A percentile compares a stretch with the other conserved stretches of the same genome.
phyloP scores from a whole-genome alignment of 805 yeast species.

The Komagataella populi region DNA sequence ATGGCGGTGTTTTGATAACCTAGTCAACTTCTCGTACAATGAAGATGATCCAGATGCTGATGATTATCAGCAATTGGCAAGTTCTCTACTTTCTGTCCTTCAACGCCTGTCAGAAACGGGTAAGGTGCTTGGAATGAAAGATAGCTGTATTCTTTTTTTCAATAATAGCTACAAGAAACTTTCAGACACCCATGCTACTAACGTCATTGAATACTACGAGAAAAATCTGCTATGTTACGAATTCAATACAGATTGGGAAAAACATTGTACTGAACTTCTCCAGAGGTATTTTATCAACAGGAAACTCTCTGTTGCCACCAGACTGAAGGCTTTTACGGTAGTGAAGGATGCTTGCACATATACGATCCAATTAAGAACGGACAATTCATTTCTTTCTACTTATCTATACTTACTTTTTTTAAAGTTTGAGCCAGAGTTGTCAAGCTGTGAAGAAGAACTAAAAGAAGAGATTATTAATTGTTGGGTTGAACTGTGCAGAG shows the following conservation, averaged over 20 bases:
- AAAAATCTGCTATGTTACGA: constrained; percentile 41
- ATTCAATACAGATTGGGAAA: constrained; percentile 35
- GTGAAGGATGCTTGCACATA: constrained; percentile 12
- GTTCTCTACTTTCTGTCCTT: neutral
- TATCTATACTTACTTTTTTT: constrained; percentile 4
- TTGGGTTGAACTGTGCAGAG: neutral
- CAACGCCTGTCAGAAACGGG: constrained; percentile 1
- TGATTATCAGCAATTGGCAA: neutral
- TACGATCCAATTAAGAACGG: constrained; percentile 5
- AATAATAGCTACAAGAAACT: constrained; percentile 8
- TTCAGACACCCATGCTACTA: constrained; percentile 10
- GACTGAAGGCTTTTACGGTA: constrained; percentile 17
- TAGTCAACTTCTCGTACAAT: neutral
- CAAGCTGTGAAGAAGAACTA: neutral
- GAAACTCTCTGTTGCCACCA: constrained; percentile 11
- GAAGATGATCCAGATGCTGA: neutral
- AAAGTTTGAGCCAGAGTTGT: constrained; percentile 8
- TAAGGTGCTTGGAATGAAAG: constrained; percentile 3
- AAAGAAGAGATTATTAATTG: neutral
- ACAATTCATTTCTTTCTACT: neutral
- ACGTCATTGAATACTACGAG: constrained; percentile 32
- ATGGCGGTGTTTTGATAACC: neutral
- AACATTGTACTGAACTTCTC: constrained; percentile 28
- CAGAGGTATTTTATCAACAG: constrained; percentile 25
- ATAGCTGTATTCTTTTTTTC: constrained; percentile 6